These are phyloP conservation scores for Apophysomyces ossiformis DNA, from an alignment of 371 early-diverging fungal genomes.

Conservation along the genomic window DNA sequence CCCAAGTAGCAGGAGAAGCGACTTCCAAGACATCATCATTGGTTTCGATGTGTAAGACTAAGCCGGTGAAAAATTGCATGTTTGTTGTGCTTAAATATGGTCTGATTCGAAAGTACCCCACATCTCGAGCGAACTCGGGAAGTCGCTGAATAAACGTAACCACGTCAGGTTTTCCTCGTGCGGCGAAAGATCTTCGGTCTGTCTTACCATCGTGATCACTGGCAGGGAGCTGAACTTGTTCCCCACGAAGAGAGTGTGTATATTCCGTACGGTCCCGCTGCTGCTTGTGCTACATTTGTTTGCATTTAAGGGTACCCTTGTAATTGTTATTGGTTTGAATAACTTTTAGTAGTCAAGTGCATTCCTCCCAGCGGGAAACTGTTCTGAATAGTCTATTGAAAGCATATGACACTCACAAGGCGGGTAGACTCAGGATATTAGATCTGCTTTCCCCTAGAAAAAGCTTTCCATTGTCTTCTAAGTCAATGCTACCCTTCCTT, in stretches of 20 bases:
- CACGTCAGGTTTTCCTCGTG: not conserved
- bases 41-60: not conserved
- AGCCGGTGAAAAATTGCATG: not conserved
- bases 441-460: too few species aligned
- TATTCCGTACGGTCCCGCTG: not conserved
- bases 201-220: constrained; percentile 2
- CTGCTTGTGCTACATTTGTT: not conserved
- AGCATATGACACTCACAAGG: not conserved
- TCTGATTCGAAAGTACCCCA: not conserved
- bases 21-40: not conserved
- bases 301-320: not conserved
- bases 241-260: not conserved
- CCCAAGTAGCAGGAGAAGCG: not conserved
- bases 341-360: constrained; percentile 1
- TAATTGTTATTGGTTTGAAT: constrained; percentile 13
- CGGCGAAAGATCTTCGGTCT: not conserved
- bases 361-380: not conserved
- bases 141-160: not conserved
- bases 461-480: too few species aligned
- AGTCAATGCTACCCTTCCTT: too few species aligned
- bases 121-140: not conserved
- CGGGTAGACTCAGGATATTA: too few species aligned
- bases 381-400: not conserved
- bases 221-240: not conserved
- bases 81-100: not conserved